A percentile compares a stretch with the other conserved stretches of the same genome.
Evolutionary conservation across 1,284 basidiomycete genomes (phyloP).

Genomic region (Austroboletus niveus): DNA sequence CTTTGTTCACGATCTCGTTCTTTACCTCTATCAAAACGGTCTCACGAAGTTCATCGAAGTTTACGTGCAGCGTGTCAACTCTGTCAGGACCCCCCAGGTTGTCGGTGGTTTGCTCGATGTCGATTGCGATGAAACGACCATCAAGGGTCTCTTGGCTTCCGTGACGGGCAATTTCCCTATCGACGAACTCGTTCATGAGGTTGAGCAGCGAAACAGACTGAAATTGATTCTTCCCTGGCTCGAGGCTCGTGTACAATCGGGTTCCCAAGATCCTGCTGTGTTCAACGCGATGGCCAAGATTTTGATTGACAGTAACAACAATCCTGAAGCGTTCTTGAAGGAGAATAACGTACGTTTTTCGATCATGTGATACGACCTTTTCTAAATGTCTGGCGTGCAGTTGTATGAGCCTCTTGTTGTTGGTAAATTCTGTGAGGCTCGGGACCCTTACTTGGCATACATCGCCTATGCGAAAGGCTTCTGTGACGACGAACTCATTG

Average conservation of each 20-base stretch:
- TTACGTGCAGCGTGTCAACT: constrained; percentile 98
- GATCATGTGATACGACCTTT: background rate
- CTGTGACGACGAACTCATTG: constrained; percentile 97
- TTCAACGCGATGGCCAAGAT: constrained; percentile 99
- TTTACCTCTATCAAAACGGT: constrained; percentile 98
- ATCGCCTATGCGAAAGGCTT: constrained; percentile 99
- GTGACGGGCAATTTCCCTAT: constrained; percentile 98
- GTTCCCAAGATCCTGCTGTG: constrained; percentile 89
- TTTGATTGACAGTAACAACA: constrained; percentile 98
- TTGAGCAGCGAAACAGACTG: constrained; percentile 93
- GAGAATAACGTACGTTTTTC: constrained; percentile 84
- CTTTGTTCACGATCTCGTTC: constrained; percentile 98
- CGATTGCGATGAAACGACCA: constrained; percentile 95
- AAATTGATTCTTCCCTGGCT: constrained; percentile 98
- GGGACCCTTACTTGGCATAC: constrained; percentile 98
- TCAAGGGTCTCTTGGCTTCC: constrained; percentile 91
- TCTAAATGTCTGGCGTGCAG: constrained; percentile 37
- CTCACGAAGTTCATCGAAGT: constrained; percentile 98
- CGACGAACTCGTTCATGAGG: constrained; percentile 96
- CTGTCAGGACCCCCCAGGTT: constrained; percentile 97
- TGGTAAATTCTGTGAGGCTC: constrained; percentile 99
- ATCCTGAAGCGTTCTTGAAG: constrained; percentile 96
- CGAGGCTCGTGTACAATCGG: constrained; percentile 88
- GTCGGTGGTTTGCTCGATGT: constrained; percentile 97
- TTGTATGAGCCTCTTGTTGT: constrained; percentile 95